Evolutionary conservation across 2,329 filamentous ascomycete species (phyloP), one percentile per base, ranked within the genome.

Genomic region (Boeremia lycopersici): DNA sequence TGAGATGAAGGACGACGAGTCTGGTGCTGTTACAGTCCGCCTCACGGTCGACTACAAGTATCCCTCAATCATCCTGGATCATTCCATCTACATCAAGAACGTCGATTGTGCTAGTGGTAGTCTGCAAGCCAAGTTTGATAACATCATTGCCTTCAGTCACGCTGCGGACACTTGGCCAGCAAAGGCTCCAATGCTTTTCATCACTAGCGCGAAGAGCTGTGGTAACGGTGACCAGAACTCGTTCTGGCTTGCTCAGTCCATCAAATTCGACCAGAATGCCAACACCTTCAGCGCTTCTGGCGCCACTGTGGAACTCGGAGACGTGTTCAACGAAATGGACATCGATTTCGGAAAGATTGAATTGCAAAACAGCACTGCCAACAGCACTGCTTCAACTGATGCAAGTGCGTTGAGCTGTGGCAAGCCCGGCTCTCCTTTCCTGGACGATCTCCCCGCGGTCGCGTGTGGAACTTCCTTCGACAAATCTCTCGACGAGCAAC

Each of bases 261-360:
- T 43, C n/a, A 33, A 15, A 1, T 53, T 53, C 19, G 43, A 53
- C 10, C 30, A 36, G n/a, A 36, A 38, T 7, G 13, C 50, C 44
- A 53, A 42, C 28, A 53, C 43, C n/a, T 53, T 53, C 50, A 53
- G 43, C 28, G 50, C 50, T 38, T 36, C 50, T 1, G 43, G 50
- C 39, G 19, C 9, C 5, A 28, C 43, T 19, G 50, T 53, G 6
- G 42, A 53, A 13, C 43, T 53, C 11, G 50, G 31, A 5, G 50
- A 53, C 30, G 17, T 53, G 6, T 53, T 48, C 31, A 53, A 53
- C 29, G 36, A 53, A 12, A 53, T 53, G 50, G 50, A 53, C 28
- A 53, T 53, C 13, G 50, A 53, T 15, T 53, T 53, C n/a, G 50
- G 50, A 8, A 53, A 53, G 31, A 53, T 53, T 7, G 50, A 53